A percentile compares a stretch with the other conserved stretches of the same genome.
These are phyloP conservation scores for Nemania abortiva DNA, from an alignment of 2,329 filamentous ascomycete genomes.

Conservation along the genomic window DNA sequence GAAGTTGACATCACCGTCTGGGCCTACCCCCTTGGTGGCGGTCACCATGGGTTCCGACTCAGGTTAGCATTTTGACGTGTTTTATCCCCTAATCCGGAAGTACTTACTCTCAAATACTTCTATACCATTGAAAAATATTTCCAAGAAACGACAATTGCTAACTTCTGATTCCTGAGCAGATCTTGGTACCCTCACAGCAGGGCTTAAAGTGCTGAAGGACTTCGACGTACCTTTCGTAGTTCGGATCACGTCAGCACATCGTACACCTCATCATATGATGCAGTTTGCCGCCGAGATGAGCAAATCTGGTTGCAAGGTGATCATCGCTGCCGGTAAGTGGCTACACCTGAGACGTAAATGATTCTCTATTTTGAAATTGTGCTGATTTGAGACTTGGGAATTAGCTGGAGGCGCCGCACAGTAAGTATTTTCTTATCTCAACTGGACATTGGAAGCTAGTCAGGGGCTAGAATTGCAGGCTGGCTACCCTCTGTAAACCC, in stretches of 20 bases:
- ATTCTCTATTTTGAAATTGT: neutral
- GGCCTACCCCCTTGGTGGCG: slow-evolving; percentile 70
- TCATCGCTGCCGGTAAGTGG: slow-evolving; percentile 71
- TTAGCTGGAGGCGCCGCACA: slow-evolving; percentile 41
- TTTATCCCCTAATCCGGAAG: neutral
- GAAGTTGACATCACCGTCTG: slow-evolving; percentile 45
- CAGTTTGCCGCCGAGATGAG: slow-evolving; percentile 73
- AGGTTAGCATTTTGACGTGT: slow-evolving; percentile 49
- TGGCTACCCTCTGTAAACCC: neutral
- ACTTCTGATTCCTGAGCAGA: slow-evolving; percentile 51
- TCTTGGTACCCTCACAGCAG: slow-evolving; percentile 74
- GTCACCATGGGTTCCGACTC: slow-evolving; percentile 89
- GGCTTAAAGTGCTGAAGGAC: slow-evolving; percentile 73
- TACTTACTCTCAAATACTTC: neutral
- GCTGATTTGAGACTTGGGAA: slow-evolving; percentile 25
- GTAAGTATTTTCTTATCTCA: slow-evolving; percentile 23
- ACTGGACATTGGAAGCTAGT: neutral
- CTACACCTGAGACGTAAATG: neutral
- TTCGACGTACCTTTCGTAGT: slow-evolving; percentile 79
- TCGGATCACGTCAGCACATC: slow-evolving; percentile 83
- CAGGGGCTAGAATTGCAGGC: neutral
- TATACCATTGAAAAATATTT: neutral
- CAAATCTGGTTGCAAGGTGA: slow-evolving; percentile 74
- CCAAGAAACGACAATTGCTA: neutral
- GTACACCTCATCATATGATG: slow-evolving; percentile 78